Evolutionary conservation across 805 yeast genomes (phyloP).

Genomic region (Candida krabiensis): DNA sequence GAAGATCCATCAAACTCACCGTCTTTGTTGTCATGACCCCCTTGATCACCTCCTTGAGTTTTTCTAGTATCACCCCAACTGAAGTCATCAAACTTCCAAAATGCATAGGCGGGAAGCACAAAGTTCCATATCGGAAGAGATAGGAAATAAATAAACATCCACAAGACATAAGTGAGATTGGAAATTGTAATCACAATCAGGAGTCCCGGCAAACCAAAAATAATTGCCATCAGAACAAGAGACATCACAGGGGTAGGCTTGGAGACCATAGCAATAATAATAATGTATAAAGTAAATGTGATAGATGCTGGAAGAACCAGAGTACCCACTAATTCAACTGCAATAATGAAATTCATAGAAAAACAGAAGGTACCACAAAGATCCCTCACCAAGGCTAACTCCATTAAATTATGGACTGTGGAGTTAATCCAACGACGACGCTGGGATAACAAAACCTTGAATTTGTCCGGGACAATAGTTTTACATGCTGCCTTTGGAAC

Average conservation of each 20-base stretch:
- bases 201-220: conserved; percentile 83
- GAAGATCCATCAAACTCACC: conserved; percentile 92
- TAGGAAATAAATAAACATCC: conserved; percentile 74
- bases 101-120: conserved; percentile 80
- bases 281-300: conserved; percentile 76
- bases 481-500: conserved; percentile 91
- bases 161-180: conserved; percentile 64
- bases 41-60: conserved; percentile 68
- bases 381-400: conserved; percentile 78
- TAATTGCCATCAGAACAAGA: conserved; percentile 69
- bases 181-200: conserved; percentile 81
- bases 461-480: conserved; percentile 83
- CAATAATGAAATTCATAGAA: conserved; percentile 90
- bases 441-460: conserved; percentile 79
- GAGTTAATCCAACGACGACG: conserved; percentile 98
- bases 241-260: conserved; percentile 78
- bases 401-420: conserved; percentile 89
- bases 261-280: conserved; percentile 66
- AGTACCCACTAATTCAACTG: conserved; percentile 83
- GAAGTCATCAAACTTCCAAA: conserved; percentile 94
- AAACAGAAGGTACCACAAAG: conserved; percentile 93
- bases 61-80: conserved; percentile 95
- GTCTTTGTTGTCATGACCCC: conserved; percentile 63
- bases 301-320: conserved; percentile 88
- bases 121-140: conserved; percentile 96